These are phyloP conservation scores for Acer saccharum DNA, from an alignment of 345 rosid genomes.

Conservation along the genomic window DNA sequence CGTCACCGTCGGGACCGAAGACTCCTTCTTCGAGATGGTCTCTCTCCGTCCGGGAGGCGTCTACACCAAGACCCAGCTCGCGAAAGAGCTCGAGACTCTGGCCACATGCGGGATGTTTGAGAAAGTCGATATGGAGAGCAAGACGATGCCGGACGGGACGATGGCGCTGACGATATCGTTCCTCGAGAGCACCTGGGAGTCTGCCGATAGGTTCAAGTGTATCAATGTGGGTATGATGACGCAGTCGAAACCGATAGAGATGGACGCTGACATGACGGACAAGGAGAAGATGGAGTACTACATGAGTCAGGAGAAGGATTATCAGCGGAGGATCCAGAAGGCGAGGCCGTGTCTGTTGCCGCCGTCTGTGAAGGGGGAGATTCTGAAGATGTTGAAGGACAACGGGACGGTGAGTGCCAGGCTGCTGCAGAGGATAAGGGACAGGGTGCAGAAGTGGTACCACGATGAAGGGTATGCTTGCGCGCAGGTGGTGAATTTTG, in stretches of 20 bases:
- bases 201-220: constrained; percentile 82
- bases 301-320: constrained; percentile 83
- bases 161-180: constrained; percentile 65
- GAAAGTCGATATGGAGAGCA: constrained; percentile 89
- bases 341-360: constrained; percentile 88
- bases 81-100: constrained; percentile 84
- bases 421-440: constrained; percentile 89
- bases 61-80: constrained; percentile 79
- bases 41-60: constrained; percentile 78
- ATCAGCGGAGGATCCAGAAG: constrained; percentile 75
- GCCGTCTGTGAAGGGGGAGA: constrained; percentile 51
- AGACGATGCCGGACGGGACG: constrained; percentile 83
- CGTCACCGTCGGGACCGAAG: constrained; percentile 74
- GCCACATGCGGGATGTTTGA: constrained; percentile 99
- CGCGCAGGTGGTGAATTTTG: constrained; percentile 96
- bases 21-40: constrained; percentile 98
- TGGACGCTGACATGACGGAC: constrained; percentile 95
- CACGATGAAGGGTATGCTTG: constrained; percentile 96
- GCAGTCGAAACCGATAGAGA: constrained; percentile 81
- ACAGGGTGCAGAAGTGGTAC: constrained; percentile 95
- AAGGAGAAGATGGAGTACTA: constrained; percentile 92
- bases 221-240: constrained; percentile 88
- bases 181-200: constrained; percentile 91
- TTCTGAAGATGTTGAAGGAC: constrained; percentile 70
- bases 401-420: constrained; percentile 90